Conservation (phyloP, 129 eudicot genomes). For the Artemisia annua region DNA sequence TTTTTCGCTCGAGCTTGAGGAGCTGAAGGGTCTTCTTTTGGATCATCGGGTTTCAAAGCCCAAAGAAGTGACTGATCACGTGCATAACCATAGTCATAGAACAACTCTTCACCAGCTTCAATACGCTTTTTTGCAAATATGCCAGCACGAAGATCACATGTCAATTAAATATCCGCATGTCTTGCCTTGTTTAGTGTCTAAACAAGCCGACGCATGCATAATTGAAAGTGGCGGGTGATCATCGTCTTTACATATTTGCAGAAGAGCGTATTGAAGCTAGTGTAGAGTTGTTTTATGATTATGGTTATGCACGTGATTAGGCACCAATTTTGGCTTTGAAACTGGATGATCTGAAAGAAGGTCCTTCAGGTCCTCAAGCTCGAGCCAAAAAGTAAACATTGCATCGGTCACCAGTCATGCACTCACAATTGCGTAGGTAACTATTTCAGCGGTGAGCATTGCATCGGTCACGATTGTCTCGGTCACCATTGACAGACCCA, state of each 20-base stretch:
- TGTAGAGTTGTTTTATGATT: too few species aligned
- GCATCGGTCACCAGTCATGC: background rate
- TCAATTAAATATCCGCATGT: too few species aligned
- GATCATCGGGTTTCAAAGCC: too few species aligned
- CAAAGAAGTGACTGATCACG: too few species aligned
- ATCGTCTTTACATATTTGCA: slow-evolving; percentile 78
- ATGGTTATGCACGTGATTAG: slow-evolving; percentile 60
- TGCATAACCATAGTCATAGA: too few species aligned
- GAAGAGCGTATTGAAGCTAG: slow-evolving; percentile 65
- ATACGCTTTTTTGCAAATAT: too few species aligned
- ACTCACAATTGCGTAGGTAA: background rate
- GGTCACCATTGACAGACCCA: too few species aligned
- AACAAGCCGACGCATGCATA: slow-evolving; percentile 42
- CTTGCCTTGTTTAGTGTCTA: background rate
- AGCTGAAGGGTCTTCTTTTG: slow-evolving; percentile 41
- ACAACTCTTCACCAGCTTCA: too few species aligned
- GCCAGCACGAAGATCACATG: too few species aligned
- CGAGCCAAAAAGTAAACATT: slow-evolving; percentile 48
- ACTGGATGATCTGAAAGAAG: slow-evolving; percentile 54
- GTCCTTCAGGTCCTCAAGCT: slow-evolving; percentile 40
- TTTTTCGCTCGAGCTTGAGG: slow-evolving; percentile 60
- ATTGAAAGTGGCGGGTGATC: slow-evolving; percentile 83
- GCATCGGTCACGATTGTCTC: too few species aligned
- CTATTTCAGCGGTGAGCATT: too few species aligned
- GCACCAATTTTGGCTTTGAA: slow-evolving; percentile 76